These are phyloP conservation scores for Brassica balearica DNA, from an alignment of 441 rosid genomes.

Conservation along the genomic window DNA sequence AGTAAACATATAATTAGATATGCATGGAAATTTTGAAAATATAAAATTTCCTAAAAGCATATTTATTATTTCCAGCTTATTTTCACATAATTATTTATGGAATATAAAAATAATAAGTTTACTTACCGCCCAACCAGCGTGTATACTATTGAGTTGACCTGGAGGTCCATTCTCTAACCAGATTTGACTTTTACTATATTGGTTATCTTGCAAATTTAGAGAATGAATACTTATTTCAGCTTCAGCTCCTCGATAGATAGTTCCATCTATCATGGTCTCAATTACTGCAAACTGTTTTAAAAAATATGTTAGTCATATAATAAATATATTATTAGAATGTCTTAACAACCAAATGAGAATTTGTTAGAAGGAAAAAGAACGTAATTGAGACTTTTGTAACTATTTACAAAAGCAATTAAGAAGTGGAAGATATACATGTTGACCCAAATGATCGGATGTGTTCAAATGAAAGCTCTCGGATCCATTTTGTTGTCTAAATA, in stretches of 20 bases:
- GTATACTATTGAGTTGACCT: constrained; percentile 30
- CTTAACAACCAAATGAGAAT: not conserved
- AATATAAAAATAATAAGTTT: not conserved
- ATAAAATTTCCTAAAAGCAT: not conserved
- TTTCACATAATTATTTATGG: not conserved
- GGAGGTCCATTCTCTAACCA: constrained; percentile 36
- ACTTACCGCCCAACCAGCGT: constrained; percentile 38
- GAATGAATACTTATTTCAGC: constrained; percentile 33
- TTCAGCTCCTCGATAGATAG: constrained; percentile 32
- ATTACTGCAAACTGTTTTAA: constrained; percentile 26
- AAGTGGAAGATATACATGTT: constrained; percentile 28
- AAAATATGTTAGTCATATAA: not conserved
- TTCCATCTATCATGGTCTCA: constrained; percentile 35
- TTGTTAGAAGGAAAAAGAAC: not conserved
- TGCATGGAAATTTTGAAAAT: not conserved
- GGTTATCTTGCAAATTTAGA: constrained; percentile 9
- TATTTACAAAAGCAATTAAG: not conserved
- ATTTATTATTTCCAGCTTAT: not conserved
- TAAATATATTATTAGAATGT: not conserved
- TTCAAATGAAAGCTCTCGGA: constrained; percentile 18
- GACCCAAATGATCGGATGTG: not conserved
- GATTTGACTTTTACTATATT: constrained; percentile 37
- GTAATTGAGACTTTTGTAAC: not conserved
- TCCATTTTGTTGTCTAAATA: constrained; percentile 24
- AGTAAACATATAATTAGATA: not conserved